Evolutionary conservation across 352 stramenopile species (phyloP).

Genomic region (Phytophthora sp.): DNA sequence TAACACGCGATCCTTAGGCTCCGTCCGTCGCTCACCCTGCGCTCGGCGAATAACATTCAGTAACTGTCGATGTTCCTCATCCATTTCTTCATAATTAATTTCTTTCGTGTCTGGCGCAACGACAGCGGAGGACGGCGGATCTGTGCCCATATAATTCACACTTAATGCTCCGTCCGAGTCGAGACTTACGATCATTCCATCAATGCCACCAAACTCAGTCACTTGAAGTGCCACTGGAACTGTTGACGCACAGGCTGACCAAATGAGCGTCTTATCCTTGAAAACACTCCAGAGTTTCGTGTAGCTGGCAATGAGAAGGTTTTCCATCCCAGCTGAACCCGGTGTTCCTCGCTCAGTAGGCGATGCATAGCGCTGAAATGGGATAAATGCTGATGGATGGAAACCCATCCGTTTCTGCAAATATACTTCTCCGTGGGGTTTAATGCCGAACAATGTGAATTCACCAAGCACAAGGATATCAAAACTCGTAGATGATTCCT

Average conservation of each 20-base stretch:
- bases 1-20: constrained; percentile 80
- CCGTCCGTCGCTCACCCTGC: constrained; percentile 66
- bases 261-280: constrained; percentile 79
- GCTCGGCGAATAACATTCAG: constrained; percentile 86
- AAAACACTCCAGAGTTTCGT: constrained; percentile 82
- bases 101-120: constrained; percentile 77
- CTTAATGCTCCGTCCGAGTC: constrained; percentile 73
- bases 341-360: constrained; percentile 23
- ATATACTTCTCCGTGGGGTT: constrained; percentile 75
- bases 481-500: constrained; percentile 60
- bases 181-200: constrained; percentile 85
- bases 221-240: constrained; percentile 76
- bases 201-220: constrained; percentile 69
- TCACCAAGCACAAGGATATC: constrained; percentile 88
- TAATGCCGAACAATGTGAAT: constrained; percentile 82
- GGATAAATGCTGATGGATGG: constrained; percentile 64
- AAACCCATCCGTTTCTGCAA: constrained; percentile 84
- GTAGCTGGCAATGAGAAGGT: constrained; percentile 79
- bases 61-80: constrained; percentile 88
- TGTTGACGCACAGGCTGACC: constrained; percentile 65
- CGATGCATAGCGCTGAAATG: constrained; percentile 47
- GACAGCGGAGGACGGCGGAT: constrained; percentile 81
- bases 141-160: constrained; percentile 91
- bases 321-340: constrained; percentile 47
- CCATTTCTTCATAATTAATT: constrained; percentile 92